phyloP scores from a whole-genome alignment of 495 filamentous ascomycete genomes.

The Penicillium simplicissimum region DNA sequence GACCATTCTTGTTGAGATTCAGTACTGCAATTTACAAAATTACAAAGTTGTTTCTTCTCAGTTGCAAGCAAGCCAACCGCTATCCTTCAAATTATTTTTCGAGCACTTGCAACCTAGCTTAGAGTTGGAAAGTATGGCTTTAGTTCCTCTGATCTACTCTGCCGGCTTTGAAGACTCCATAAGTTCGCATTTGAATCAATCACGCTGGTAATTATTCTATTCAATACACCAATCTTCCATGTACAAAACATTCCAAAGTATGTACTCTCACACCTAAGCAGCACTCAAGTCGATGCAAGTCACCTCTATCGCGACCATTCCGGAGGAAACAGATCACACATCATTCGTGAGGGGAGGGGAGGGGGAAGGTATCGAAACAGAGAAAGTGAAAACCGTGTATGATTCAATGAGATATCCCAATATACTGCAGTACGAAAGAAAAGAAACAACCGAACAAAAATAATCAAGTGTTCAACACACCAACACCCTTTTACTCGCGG shows the following conservation, averaged over 20 bases:
- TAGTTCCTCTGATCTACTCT: no score
- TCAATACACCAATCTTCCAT: no score
- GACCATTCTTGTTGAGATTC: no score
- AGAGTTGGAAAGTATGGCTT: no score
- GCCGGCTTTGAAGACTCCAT: no score
- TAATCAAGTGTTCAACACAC: neutral
- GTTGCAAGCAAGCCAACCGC: no score
- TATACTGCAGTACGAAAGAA: constrained; percentile 7
- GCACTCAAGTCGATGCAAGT: neutral
- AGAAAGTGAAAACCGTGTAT: constrained; percentile 14
- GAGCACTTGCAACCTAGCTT: no score
- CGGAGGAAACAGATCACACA: constrained; percentile 13
- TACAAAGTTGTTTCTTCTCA: no score
- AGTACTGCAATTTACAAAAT: no score
- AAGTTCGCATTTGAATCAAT: no score
- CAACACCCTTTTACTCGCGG: constrained; percentile 37
- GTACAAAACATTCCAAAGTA: neutral
- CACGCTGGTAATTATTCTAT: no score
- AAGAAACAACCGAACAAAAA: neutral
- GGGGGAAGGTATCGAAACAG: neutral
- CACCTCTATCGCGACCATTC: constrained; percentile 7
- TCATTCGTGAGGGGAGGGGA: neutral
- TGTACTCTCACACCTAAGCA: neutral
- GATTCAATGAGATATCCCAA: constrained; percentile 18
- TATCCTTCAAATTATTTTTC: no score